Percentiles rank a stretch among this genome's conserved stretches.
Conservation (phyloP, 164 flowering plant species). For the grape (Vitis vinifera) region ASM3070453v1 NC_081821.1:3450001-3450500, state of each 20-base stretch:
- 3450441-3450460: too few species aligned
- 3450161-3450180: slow-evolving; percentile 79
- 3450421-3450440: too few species aligned
- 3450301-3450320: slow-evolving; percentile 43
- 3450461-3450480: too few species aligned
- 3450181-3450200: slow-evolving; percentile 70
- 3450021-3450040: slow-evolving; percentile 75
- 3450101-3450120: slow-evolving; percentile 34
- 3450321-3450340: slow-evolving; percentile 31
- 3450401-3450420: not conserved
- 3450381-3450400: not conserved
- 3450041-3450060: slow-evolving; percentile 80
- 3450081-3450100: slow-evolving; percentile 69
- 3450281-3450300: slow-evolving; percentile 62
- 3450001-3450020: slow-evolving; percentile 65
- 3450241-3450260: slow-evolving; percentile 48
- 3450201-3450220: slow-evolving; percentile 66
- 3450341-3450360: slow-evolving; percentile 9
- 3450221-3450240: slow-evolving; percentile 56
- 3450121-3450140: slow-evolving; percentile 49
- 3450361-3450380: not conserved
- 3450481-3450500: too few species aligned
- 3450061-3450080: slow-evolving; percentile 78
- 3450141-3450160: slow-evolving; percentile 62
- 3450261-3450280: slow-evolving; percentile 59